Base-by-base conservation (phyloP, 2,329 filamentous ascomycete genomes). In the Sporothrix schenckii region DNA sequence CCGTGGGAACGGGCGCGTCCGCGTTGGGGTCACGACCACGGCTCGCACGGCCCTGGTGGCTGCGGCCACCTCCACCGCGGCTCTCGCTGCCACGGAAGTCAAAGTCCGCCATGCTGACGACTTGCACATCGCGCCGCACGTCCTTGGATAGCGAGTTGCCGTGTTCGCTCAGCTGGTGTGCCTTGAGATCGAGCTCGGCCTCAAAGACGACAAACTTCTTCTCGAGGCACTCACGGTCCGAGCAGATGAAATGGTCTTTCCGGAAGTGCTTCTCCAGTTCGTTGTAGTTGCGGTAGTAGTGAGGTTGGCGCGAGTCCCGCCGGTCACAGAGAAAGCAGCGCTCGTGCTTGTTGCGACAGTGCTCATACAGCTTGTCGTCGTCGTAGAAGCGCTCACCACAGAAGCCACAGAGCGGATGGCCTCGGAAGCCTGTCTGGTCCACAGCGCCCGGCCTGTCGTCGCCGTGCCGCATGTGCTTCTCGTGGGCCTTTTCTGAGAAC, bases 151-250 rank as follows among this genome's bases (percentile, higher is more conserved):
- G 79, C 0, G 90, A 88, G 75, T 89, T 88, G 0, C 90, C 92
- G 77, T 99, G 95, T 69, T 90, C 87, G 75, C 91, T 90, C 11
- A 99, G 81, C 78, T 97, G 92, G 80, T 99, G 95, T 3, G 91
- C 95, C 79, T 98, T 97, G 61, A 99, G 82, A 76, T 99, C 95
- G 84, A 99, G 89, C 77, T 97, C 92, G 0, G 93, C 94, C 69
- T 93, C 92, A 75, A 99, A 99, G 0, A 98, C 95, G 41, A 98
- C 91, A 78, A 98, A 97, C 78, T 97, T 98, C 86, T 97, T 97
- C 75, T 98, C 95, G 77, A 95, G 79, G 76, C 95, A 99, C 77
- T 97, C 94, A 69, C 87, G 85, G 76, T 99, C 93, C 7, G 87
- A 80, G 77, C 95, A 99, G 0, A 94, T 82, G 77, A 90, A 97